Evolutionary conservation across 106 monocot species (phyloP).

Genomic region (Allium cepa): DNA sequence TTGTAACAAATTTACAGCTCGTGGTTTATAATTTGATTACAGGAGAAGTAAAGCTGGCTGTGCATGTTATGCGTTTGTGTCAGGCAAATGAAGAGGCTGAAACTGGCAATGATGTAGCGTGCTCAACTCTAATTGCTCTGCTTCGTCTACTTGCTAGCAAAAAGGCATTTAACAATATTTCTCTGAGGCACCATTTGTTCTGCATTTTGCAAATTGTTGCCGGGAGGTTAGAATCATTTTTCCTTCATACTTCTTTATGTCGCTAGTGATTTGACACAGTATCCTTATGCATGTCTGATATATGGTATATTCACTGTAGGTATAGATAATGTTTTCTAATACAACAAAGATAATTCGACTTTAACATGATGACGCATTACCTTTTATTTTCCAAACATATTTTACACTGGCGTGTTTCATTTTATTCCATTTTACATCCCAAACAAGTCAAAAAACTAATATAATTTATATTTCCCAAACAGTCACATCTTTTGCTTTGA

Average conservation of each 20-base stretch:
- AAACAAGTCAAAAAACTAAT: no score
- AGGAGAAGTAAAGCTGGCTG: constrained; percentile 82
- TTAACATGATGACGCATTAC: no score
- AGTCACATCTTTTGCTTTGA: no score
- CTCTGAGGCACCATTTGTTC: constrained; percentile 79
- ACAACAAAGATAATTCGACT: no score
- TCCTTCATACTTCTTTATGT: background rate
- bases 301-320: no score
- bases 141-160: constrained; percentile 55
- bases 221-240: constrained; percentile 52
- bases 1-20: background rate
- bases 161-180: constrained; percentile 84
- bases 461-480: no score
- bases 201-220: constrained; percentile 91
- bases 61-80: constrained; percentile 75
- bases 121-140: constrained; percentile 45
- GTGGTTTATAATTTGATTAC: constrained; percentile 5
- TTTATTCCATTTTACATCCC: no score
- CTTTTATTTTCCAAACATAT: no score
- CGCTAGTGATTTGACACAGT: no score
- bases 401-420: no score
- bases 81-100: constrained; percentile 59
- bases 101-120: constrained; percentile 15
- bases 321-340: no score
- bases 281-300: no score